Conservation (phyloP, 441 rosid genomes). For the Erodium chrysanthum region DNA sequence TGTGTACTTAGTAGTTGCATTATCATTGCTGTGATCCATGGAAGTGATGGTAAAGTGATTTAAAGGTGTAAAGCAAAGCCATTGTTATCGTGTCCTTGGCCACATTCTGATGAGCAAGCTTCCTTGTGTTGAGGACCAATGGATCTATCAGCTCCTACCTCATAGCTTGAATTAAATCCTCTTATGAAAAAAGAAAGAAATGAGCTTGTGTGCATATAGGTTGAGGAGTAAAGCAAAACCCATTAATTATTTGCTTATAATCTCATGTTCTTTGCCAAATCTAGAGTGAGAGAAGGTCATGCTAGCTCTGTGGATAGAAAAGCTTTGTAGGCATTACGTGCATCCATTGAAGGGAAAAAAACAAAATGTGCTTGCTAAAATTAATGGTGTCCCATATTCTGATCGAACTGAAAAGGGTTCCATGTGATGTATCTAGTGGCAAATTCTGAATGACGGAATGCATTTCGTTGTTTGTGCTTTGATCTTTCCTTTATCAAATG, state of each 20-base stretch:
- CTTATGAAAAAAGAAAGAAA: not conserved
- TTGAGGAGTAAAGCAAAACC: not conserved
- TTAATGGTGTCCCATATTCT: too few species aligned
- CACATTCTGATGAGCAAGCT: not conserved
- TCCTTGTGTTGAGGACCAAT: not conserved
- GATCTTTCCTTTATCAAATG: not conserved
- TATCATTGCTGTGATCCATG: not conserved
- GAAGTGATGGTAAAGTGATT: too few species aligned
- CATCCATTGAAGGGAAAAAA: not conserved
- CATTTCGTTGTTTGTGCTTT: not conserved
- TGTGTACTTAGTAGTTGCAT: not conserved
- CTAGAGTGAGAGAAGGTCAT: not conserved
- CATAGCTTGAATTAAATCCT: not conserved
- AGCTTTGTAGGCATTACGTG: not conserved
- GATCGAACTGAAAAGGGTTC: too few species aligned
- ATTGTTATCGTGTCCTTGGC: too few species aligned
- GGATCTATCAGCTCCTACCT: not conserved
- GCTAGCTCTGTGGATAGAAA: not conserved
- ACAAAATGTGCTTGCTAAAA: not conserved
- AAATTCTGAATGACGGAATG: not conserved
- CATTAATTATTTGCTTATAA: not conserved
- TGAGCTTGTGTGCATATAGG: too few species aligned
- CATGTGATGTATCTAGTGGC: too few species aligned
- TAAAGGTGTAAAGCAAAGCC: too few species aligned
- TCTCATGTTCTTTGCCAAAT: not conserved